phyloP scores from a whole-genome alignment of 805 yeast genomes.

The Yamadazyma ubonensis region DNA sequence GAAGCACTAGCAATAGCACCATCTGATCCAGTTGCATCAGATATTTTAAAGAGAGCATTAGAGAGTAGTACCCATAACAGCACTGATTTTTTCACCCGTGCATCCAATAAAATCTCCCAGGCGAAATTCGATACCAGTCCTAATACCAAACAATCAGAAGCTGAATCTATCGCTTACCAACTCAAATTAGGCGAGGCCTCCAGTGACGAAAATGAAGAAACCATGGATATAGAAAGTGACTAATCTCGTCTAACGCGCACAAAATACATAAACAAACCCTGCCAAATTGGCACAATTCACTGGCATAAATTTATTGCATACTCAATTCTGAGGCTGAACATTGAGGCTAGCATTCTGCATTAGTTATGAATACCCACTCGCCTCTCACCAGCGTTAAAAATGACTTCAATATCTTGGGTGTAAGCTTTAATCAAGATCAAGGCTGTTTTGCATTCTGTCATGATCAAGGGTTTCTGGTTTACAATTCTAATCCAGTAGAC shows the following conservation, averaged over 20 bases:
- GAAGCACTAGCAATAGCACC: constrained; percentile 77
- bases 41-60: constrained; percentile 74
- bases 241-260: constrained; percentile 18
- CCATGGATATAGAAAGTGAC: constrained; percentile 62
- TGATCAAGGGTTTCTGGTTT: constrained; percentile 80
- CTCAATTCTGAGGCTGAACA: no score
- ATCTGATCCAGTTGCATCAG: constrained; percentile 80
- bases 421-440: constrained; percentile 84
- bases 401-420: constrained; percentile 39
- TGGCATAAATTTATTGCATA: not conserved
- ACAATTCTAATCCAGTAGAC: constrained; percentile 84
- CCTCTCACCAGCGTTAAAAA: constrained; percentile 15
- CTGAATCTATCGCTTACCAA: constrained; percentile 31
- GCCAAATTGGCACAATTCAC: not conserved
- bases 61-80: constrained; percentile 48
- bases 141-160: no score
- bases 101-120: constrained; percentile 4
- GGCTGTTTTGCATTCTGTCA: constrained; percentile 85
- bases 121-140: no score
- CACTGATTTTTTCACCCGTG: constrained; percentile 18
- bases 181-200: constrained; percentile 47
- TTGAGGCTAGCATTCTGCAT: not conserved
- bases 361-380: constrained; percentile 21
- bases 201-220: constrained; percentile 48
- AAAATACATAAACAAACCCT: constrained; percentile 3